Percentiles rank a stretch among this genome's conserved stretches.
phyloP scores from a whole-genome alignment of 176 grass and related monocot species.

The Avena eriantha region DNA sequence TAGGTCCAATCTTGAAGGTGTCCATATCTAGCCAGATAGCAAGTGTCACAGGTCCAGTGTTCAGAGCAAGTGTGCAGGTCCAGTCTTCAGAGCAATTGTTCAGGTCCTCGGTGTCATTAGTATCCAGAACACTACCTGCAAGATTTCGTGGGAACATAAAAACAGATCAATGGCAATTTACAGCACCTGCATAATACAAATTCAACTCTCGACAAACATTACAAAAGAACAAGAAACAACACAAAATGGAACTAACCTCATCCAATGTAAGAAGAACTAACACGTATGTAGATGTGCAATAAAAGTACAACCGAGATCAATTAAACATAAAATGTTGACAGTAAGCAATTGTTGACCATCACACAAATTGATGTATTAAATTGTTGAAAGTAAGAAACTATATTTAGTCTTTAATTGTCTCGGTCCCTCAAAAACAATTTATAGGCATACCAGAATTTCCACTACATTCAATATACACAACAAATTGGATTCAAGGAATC shows the following conservation, averaged over 20 bases:
- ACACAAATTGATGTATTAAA: no score
- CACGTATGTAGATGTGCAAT: neutral
- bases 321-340: neutral
- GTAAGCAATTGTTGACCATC: no score
- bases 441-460: neutral
- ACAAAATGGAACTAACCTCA: neutral
- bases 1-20: no score
- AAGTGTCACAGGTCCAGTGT: no score
- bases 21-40: no score
- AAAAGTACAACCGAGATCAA: neutral
- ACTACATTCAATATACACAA: no score
- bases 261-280: neutral
- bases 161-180: neutral
- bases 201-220: neutral
- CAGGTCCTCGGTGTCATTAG: no score
- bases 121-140: slow-evolving; percentile 48
- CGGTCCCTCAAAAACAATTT: neutral
- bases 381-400: no score
- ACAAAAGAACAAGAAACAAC: neutral
- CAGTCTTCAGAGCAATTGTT: no score
- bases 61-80: no score
- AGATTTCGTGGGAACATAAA: neutral
- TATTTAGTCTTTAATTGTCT: neutral
- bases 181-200: neutral
- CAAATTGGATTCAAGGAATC: no score